Evolutionary conservation across 1,284 basidiomycete genomes (phyloP).

Genomic region (Malassezia pachydermatis): DNA sequence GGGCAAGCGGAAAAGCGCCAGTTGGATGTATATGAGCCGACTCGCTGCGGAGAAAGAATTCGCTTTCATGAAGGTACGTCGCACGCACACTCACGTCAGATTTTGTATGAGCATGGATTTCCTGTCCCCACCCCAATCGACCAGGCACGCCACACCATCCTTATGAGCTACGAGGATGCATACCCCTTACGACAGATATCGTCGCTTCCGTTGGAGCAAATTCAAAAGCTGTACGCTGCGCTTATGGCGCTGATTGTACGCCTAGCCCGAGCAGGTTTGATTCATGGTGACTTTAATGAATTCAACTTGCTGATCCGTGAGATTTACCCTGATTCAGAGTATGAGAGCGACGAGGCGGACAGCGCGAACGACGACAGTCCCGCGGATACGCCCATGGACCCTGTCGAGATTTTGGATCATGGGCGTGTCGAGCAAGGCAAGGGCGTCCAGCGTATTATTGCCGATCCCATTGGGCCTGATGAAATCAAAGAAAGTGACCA

Average conservation of each 20-base stretch:
- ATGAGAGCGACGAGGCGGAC: conserved; percentile 10
- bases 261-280: conserved; percentile 80
- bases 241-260: conserved; percentile 95
- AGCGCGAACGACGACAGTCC: not conserved
- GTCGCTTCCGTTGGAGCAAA: conserved; percentile 59
- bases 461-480: not conserved
- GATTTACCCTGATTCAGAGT: conserved; percentile 13
- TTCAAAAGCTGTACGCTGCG: conserved; percentile 77
- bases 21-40: conserved; percentile 99
- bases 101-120: conserved; percentile 83
- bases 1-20: conserved; percentile 85
- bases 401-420: too few species aligned
- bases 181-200: conserved; percentile 92
- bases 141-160: conserved; percentile 82
- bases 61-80: conserved; percentile 85
- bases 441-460: conserved; percentile 33
- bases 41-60: conserved; percentile 93
- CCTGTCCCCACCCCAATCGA: conserved; percentile 89
- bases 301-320: conserved; percentile 89
- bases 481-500: conserved; percentile 18
- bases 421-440: conserved; percentile 32
- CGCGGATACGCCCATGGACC: not conserved
- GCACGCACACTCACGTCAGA: conserved; percentile 52
- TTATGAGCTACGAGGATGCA: conserved; percentile 92
- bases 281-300: conserved; percentile 98